Evolutionary conservation across 2,329 filamentous ascomycete genomes (phyloP).

Genomic region (Pseudocercospora cruenta): DNA sequence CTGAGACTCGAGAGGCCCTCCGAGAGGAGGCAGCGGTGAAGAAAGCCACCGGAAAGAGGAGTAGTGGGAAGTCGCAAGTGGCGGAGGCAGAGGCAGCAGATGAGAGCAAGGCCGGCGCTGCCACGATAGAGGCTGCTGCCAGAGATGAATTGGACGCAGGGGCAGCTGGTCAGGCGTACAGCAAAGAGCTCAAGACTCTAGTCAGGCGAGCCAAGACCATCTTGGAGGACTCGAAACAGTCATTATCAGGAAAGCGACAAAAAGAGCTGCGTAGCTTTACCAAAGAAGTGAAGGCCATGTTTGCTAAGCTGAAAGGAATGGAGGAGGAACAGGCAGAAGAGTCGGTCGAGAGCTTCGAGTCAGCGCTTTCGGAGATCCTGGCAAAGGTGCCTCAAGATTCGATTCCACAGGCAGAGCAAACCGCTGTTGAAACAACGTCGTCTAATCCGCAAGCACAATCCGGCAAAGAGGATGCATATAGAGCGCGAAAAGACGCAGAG

Average conservation of each 20-base stretch:
- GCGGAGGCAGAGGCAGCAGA: conserved; percentile 31
- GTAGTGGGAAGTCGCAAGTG: conserved; percentile 4
- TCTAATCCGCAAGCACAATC: conserved; percentile 32
- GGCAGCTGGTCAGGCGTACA: conserved; percentile 16
- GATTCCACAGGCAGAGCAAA: conserved; percentile 23
- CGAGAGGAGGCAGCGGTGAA: conserved; percentile 23
- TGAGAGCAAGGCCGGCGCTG: conserved; percentile 28
- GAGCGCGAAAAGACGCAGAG: conserved; percentile 60
- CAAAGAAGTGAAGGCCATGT: conserved; percentile 64
- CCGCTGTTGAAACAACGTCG: conserved; percentile 32
- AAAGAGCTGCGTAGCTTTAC: conserved; percentile 74
- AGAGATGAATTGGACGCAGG: conserved; percentile 11
- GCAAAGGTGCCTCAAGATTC: conserved; percentile 50
- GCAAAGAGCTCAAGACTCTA: conserved; percentile 57
- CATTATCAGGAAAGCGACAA: conserved; percentile 71
- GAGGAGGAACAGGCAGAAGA: conserved; percentile 28
- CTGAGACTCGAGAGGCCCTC: conserved; percentile 30
- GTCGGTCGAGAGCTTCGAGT: conserved; percentile 40
- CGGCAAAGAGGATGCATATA: conserved; percentile 52
- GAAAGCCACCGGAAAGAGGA: conserved; percentile 21
- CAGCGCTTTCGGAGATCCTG: conserved; percentile 41
- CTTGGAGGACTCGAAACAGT: conserved; percentile 53
- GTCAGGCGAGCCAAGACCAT: conserved; percentile 63
- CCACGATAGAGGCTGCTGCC: conserved; percentile 21
- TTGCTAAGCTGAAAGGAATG: conserved; percentile 55